Percentiles rank a stretch among this genome's conserved stretches.
phyloP scores from a whole-genome alignment of 1,284 basidiomycete genomes.

The Sanghuangporus baumii region DNA sequence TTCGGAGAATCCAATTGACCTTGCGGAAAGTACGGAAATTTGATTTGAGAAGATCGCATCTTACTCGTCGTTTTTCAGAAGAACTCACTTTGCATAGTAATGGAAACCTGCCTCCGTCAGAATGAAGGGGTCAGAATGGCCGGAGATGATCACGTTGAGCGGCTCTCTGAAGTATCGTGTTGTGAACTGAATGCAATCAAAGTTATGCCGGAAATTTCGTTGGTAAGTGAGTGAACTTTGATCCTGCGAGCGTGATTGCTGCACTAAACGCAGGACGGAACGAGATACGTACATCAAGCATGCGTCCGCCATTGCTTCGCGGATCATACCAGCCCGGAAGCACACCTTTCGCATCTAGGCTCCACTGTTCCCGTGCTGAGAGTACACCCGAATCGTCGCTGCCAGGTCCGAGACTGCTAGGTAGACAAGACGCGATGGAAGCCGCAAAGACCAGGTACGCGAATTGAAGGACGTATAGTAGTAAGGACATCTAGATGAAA shows the following conservation, averaged over 20 bases:
- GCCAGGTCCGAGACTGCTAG: not conserved
- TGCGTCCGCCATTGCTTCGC: slow-evolving; percentile 57
- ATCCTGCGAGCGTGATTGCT: not conserved
- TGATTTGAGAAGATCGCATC: not conserved
- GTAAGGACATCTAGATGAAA: not conserved
- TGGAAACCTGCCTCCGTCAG: slow-evolving; percentile 37
- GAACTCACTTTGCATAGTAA: slow-evolving; percentile 36
- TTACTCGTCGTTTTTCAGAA: not conserved
- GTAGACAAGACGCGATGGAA: not conserved
- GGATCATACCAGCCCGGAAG: slow-evolving; percentile 67
- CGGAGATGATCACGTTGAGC: slow-evolving; percentile 41
- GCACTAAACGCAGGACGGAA: not conserved
- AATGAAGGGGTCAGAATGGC: slow-evolving; percentile 38
- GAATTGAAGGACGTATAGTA: not conserved
- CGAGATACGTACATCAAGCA: slow-evolving; percentile 57
- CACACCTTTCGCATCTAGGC: not conserved
- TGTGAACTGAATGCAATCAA: slow-evolving; percentile 44
- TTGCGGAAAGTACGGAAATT: slow-evolving; percentile 8
- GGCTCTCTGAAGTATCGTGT: slow-evolving; percentile 41
- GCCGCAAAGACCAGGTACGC: not conserved
- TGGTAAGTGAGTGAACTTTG: too few relatives aligned
- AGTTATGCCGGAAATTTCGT: not conserved
- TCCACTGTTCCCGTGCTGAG: not conserved
- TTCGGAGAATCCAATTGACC: slow-evolving; percentile 65
- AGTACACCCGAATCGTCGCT: not conserved